phyloP scores from a whole-genome alignment of 495 filamentous ascomycete genomes.

The Ascodesmis nigricans region DNA sequence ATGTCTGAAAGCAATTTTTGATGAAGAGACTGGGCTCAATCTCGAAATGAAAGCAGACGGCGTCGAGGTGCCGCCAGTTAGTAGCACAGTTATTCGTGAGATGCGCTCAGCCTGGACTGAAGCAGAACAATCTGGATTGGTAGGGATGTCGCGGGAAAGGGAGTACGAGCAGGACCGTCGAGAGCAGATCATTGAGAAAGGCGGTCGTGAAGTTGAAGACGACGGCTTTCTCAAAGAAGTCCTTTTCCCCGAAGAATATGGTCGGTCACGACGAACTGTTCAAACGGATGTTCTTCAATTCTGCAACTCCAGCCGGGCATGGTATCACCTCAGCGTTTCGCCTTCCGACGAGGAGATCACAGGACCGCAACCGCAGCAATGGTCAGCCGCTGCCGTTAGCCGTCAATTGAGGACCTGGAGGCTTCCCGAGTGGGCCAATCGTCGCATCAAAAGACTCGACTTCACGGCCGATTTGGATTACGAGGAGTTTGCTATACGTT shows the following conservation, averaged over 20 bases:
- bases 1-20: constrained; percentile 71
- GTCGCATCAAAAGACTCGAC: constrained; percentile 75
- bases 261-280: constrained; percentile 55
- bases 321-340: constrained; percentile 85
- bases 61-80: constrained; percentile 42
- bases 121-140: constrained; percentile 53
- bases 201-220: constrained; percentile 54
- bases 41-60: constrained; percentile 93
- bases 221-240: constrained; percentile 66
- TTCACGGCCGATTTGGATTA: constrained; percentile 93
- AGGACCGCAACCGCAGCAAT: constrained; percentile 29
- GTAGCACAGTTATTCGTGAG: constrained; percentile 60
- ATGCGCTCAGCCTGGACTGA: constrained; percentile 63
- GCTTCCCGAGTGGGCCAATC: constrained; percentile 88
- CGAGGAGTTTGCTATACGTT: constrained; percentile 72
- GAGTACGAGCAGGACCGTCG: constrained; percentile 61
- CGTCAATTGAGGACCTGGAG: constrained; percentile 82
- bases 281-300: constrained; percentile 17
- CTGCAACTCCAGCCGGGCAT: constrained; percentile 45
- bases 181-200: constrained; percentile 66
- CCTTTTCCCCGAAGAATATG: constrained; percentile 55
- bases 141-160: constrained; percentile 50
- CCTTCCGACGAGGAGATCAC: constrained; percentile 71
- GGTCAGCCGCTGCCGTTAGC: constrained; percentile 82
- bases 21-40: constrained; percentile 80